These are phyloP conservation scores for Aquilaria yunnanensis DNA, from an alignment of 345 rosid genomes.

Conservation along the genomic window DNA sequence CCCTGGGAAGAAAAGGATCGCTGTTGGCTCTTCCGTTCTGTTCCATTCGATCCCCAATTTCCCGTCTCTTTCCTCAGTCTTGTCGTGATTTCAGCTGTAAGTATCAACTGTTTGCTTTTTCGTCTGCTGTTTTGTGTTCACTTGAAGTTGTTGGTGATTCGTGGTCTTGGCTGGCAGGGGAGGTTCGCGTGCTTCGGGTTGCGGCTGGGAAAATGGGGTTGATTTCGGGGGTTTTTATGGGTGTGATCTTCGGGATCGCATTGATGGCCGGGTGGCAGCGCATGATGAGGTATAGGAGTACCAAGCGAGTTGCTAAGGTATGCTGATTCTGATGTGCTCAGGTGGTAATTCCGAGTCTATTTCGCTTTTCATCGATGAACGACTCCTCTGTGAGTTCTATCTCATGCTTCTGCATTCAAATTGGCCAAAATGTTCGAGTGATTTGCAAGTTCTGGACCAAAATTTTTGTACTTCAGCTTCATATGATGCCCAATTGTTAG, in stretches of 20 bases:
- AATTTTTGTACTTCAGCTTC: no score
- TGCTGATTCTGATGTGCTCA: neutral
- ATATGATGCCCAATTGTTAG: no score
- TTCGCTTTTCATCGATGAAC: neutral
- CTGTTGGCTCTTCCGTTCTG: neutral
- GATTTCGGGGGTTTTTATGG: constrained; percentile 81
- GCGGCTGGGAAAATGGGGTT: constrained; percentile 63
- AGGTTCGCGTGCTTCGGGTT: constrained; percentile 2
- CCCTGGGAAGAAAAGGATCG: constrained; percentile 14
- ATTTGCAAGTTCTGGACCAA: no score
- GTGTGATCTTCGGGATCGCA: constrained; percentile 75
- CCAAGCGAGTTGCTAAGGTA: constrained; percentile 86
- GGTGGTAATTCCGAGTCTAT: neutral
- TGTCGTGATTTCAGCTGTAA: no score
- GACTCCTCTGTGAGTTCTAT: no score
- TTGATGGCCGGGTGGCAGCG: constrained; percentile 94
- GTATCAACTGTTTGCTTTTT: no score
- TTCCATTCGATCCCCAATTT: neutral
- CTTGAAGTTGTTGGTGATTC: neutral
- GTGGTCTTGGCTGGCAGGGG: no score
- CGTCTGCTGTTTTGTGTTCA: neutral
- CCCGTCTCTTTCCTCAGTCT: neutral
- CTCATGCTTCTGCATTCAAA: no score
- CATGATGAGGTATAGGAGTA: constrained; percentile 83
- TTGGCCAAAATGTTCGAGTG: no score